Base-by-base conservation (phyloP, 495 filamentous ascomycete genomes). In the Hyaloscypha variabilis region DNA sequence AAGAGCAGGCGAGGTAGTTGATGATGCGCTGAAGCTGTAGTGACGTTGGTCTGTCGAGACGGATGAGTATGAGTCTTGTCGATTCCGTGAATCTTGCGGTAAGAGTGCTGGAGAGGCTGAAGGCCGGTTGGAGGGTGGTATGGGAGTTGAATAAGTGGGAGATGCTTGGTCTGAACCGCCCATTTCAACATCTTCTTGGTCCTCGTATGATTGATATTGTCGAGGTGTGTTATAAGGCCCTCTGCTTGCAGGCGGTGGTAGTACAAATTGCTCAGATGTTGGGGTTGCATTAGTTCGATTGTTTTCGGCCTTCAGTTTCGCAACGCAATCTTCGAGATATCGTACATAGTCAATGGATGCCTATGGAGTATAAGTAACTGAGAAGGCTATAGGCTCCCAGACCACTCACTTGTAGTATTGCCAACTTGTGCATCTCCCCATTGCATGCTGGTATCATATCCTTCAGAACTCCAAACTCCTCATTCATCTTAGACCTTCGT, bases 401-500 rank as follows among this genome's bases (percentile, higher is more conserved):
- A 30, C 14, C 53, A 76, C 82, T 62, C 77, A 95, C 95, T 87
- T 97, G 93, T 55, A 99, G 81, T 67, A 99, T 97, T 2, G 93
- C 93, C 56, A 99, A 82, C 80, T 99, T 99, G 77, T 99, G 95
- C 95, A 99, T 99, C 65, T 91, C 89, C 23, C 93, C 92, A 8
- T 78, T 79, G 72, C 95, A 98, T 1, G 95, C 96, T 1, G 96
- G 96, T 68, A 99, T 96, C 90, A 99, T 91, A 73, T 90, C 86
- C 79, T 97, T 98, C 64, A 99, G 79, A 19, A 95, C 90, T 1
- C 86, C 89, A 79, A 99, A 99, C 76, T 98, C 95, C 72, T 98
- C 95, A 71, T 99, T 99, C 95, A 99, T 99, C 81, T 98, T 99
- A 6, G 91, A 96, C 57, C 95, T 82, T 67, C 95, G 81, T 55